phyloP scores from a whole-genome alignment of 306 rosid species.

The Cajanus cajan region DNA sequence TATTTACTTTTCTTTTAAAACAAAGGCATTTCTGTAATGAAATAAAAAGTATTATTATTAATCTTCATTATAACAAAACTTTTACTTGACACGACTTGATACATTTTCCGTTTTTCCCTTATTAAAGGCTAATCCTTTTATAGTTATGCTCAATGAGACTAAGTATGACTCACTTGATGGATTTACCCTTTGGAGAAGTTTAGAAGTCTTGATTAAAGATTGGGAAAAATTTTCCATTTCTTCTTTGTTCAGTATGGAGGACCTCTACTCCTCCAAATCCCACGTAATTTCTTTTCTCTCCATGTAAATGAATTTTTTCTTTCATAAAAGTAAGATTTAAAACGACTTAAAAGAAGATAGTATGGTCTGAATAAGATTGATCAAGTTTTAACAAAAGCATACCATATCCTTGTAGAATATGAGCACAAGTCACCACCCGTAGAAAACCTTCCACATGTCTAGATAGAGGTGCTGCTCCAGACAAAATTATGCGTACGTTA shows the following conservation, averaged over 20 bases:
- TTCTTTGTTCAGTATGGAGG: neutral
- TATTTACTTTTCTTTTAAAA: no score
- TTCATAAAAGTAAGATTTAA: no score
- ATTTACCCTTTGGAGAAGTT: neutral
- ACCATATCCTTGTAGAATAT: constrained; percentile 95
- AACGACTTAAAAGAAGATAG: neutral
- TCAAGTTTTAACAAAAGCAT: constrained; percentile 12
- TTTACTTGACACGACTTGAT: no score
- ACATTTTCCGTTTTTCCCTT: no score
- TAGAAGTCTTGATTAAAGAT: neutral
- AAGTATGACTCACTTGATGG: no score
- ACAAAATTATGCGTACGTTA: constrained; percentile 69
- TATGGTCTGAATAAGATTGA: neutral
- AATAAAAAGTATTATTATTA: no score
- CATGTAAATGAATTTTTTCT: neutral
- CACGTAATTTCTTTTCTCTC: neutral
- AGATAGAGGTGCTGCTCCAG: constrained; percentile 94
- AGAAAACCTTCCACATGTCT: constrained; percentile 73
- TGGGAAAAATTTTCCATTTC: neutral
- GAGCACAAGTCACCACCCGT: constrained; percentile 82
- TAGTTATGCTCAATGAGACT: no score
- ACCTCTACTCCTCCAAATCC: neutral
- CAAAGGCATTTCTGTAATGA: no score
- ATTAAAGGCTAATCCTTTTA: no score
- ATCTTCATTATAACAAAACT: no score